Conservation (phyloP, 2,329 filamentous ascomycete species). For the Calonectria leucothoes region DNA sequence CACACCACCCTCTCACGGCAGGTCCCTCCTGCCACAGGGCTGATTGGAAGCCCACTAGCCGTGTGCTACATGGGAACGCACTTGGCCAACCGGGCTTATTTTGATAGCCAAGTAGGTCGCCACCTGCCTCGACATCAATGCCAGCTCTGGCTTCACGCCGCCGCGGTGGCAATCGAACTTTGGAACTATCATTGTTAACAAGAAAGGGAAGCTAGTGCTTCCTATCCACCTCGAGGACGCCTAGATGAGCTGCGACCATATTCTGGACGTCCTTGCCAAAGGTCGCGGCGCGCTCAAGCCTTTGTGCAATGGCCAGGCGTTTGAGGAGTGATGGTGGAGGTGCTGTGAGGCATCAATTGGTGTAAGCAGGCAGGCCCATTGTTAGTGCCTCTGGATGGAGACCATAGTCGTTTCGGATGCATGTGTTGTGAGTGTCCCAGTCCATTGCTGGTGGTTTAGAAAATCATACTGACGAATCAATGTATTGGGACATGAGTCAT, state of each 20-base stretch:
- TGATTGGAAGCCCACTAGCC: slow-evolving; percentile 14
- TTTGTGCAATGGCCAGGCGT: slow-evolving; percentile 5
- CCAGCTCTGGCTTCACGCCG: slow-evolving; percentile 8
- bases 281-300: neutral
- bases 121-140: slow-evolving; percentile 23
- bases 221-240: slow-evolving; percentile 8
- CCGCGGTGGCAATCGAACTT: slow-evolving; percentile 16
- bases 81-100: slow-evolving; percentile 11
- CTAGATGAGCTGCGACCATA: neutral
- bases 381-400: neutral
- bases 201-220: slow-evolving; percentile 20
- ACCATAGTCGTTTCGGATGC: too few species aligned
- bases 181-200: slow-evolving; percentile 16
- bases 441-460: neutral
- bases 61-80: slow-evolving; percentile 13
- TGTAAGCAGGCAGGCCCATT: neutral
- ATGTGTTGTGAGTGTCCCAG: neutral
- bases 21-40: neutral
- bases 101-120: slow-evolving; percentile 17
- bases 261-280: neutral
- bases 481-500: too few species aligned
- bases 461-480: too few species aligned
- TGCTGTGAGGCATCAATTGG: slow-evolving; percentile 3
- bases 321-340: slow-evolving; percentile 15
- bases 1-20: slow-evolving; percentile 6